phyloP scores from a whole-genome alignment of 371 early-diverging fungal genomes.

The Rhizopus stolonifer region DNA sequence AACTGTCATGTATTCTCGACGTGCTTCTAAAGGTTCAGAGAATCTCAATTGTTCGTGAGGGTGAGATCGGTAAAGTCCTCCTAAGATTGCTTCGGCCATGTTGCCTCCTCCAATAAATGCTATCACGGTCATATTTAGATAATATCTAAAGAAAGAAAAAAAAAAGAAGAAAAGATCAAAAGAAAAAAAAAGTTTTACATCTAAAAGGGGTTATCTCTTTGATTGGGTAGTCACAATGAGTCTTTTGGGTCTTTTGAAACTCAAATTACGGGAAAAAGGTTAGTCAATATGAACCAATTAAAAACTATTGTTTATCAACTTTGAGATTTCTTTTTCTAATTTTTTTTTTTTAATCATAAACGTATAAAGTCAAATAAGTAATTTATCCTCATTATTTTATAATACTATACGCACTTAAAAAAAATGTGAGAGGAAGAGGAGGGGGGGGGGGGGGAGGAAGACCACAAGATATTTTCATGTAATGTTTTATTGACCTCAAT shows the following conservation, averaged over 20 bases:
- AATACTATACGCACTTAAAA: too few relatives aligned
- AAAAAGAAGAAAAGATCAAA: not conserved
- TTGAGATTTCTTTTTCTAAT: too few relatives aligned
- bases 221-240: not conserved
- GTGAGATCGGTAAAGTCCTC: conserved; percentile 71
- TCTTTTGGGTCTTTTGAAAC: not conserved
- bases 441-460: too few relatives aligned
- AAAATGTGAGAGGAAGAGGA: too few relatives aligned
- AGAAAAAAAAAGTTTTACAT: not conserved
- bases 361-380: too few relatives aligned
- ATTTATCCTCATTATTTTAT: too few relatives aligned
- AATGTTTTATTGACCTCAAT: too few relatives aligned
- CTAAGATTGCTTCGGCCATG: conserved; percentile 83
- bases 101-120: conserved; percentile 83
- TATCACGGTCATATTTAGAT: conserved; percentile 22
- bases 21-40: conserved; percentile 76
- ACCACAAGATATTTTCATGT: too few relatives aligned
- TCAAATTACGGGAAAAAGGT: too few relatives aligned
- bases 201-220: not conserved
- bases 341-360: too few relatives aligned
- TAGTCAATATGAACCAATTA: too few relatives aligned
- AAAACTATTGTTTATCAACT: too few relatives aligned
- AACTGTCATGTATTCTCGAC: conserved; percentile 60
- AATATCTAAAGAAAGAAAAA: conserved; percentile 7
- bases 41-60: conserved; percentile 69